Evolutionary conservation across 768 basidiomycete genomes (phyloP).

Genomic region (Psilocybe azurescens): DNA sequence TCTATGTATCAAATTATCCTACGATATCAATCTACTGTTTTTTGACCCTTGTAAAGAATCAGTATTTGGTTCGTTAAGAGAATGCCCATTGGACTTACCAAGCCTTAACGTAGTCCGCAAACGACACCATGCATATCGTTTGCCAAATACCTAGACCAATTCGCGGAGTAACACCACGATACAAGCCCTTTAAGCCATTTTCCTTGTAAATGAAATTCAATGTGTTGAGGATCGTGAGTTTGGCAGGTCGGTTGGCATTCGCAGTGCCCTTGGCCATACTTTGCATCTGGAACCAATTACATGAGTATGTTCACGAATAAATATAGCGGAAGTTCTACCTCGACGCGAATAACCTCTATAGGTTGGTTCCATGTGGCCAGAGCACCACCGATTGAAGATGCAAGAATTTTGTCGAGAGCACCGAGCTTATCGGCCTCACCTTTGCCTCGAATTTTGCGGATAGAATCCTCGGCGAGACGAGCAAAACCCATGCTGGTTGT

Average conservation of each 20-base stretch:
- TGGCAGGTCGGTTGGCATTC: conserved; percentile 85
- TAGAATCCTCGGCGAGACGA: conserved; percentile 83
- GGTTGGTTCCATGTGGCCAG: conserved; percentile 99
- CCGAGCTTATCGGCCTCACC: conserved; percentile 74
- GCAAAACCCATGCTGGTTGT: conserved; percentile 89
- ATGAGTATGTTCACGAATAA: neutral
- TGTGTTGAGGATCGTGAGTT: conserved; percentile 91
- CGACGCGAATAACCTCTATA: conserved; percentile 96
- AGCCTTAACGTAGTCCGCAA: conserved; percentile 93
- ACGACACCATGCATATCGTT: conserved; percentile 98
- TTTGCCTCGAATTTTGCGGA: conserved; percentile 82
- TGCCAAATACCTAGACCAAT: conserved; percentile 97
- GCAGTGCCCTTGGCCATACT: conserved; percentile 88
- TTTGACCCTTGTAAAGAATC: conserved; percentile 53
- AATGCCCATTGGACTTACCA: conserved; percentile 52
- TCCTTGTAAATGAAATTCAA: conserved; percentile 94
- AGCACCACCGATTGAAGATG: conserved; percentile 92
- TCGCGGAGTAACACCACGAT: conserved; percentile 96
- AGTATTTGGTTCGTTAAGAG: conserved; percentile 2
- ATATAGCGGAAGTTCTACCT: conserved; percentile 53
- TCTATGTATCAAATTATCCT: conserved; percentile 19
- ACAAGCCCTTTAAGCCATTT: conserved; percentile 95
- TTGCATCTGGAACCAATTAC: conserved; percentile 82
- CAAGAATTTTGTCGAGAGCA: conserved; percentile 84
- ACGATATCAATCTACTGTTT: conserved; percentile 33